Evolutionary conservation across 768 basidiomycete genomes (phyloP).

Genomic region (Candolleomyces aberdarensis): DNA sequence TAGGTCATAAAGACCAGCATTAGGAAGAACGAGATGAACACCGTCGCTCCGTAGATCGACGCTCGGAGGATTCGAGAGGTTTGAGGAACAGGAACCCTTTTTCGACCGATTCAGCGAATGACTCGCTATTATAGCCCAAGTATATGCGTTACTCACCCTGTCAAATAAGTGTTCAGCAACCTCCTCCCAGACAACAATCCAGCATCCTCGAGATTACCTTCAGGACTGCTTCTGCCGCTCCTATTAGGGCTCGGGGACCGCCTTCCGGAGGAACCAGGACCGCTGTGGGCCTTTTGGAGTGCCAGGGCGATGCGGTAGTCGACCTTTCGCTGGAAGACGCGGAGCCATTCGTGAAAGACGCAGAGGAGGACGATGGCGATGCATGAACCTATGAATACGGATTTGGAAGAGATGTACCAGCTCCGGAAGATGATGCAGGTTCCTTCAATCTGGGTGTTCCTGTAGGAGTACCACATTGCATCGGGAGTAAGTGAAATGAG

Average conservation of each 20-base stretch:
- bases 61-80: constrained; percentile 58
- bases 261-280: constrained; percentile 16
- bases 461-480: constrained; percentile 14
- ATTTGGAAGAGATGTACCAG: constrained; percentile 67
- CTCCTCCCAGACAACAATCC: constrained; percentile 51
- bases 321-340: constrained; percentile 55
- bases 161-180: constrained; percentile 28
- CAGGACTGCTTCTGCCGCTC: constrained; percentile 40
- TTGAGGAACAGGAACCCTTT: constrained; percentile 49
- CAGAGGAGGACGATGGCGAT: constrained; percentile 63
- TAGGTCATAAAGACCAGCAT: constrained; percentile 98
- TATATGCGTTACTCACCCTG: constrained; percentile 36
- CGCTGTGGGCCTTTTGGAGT: constrained; percentile 46
- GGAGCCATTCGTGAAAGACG: constrained; percentile 78
- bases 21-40: constrained; percentile 83
- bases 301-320: constrained; percentile 56
- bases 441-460: constrained; percentile 77
- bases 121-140: background rate
- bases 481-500: too few species aligned
- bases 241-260: constrained; percentile 21
- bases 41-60: constrained; percentile 65
- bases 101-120: background rate
- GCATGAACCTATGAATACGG: constrained; percentile 63
- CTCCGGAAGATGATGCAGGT: constrained; percentile 78
- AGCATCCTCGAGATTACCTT: constrained; percentile 45